These are phyloP conservation scores for Elymus sibiricus DNA, from an alignment of 176 grass and related monocot genomes.

Conservation along the genomic window DNA sequence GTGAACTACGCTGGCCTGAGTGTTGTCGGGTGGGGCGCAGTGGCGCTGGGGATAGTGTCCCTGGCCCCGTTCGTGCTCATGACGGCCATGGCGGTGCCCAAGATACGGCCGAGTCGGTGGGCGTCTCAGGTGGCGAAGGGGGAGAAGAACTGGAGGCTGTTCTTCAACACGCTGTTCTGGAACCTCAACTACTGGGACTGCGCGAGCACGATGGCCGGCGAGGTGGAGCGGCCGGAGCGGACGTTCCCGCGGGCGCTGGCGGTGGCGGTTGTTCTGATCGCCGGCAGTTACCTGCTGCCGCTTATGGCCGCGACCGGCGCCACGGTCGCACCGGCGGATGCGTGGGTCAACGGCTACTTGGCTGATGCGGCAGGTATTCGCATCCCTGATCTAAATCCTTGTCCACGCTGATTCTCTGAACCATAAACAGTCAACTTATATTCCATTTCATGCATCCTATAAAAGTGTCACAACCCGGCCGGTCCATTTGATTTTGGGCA, in stretches of 20 bases:
- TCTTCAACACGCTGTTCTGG: conserved; percentile 88
- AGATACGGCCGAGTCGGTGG: conserved; percentile 47
- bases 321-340: conserved; percentile 32
- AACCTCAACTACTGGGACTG: conserved; percentile 89
- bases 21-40: conserved; percentile 61
- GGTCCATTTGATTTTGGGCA: too few relatives aligned
- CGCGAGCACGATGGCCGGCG: conserved; percentile 73
- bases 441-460: too few relatives aligned
- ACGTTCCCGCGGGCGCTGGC: conserved; percentile 69
- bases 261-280: conserved; percentile 42
- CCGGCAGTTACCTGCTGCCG: conserved; percentile 62
- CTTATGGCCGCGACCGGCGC: conserved; percentile 69
- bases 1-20: conserved; percentile 66
- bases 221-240: conserved; percentile 56
- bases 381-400: too few relatives aligned
- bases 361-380: conserved; percentile 54
- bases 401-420: too few relatives aligned
- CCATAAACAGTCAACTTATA: too few relatives aligned
- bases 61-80: conserved; percentile 67
- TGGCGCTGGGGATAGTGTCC: conserved; percentile 49
- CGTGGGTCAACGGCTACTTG: conserved; percentile 66
- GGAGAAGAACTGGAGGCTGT: conserved; percentile 54
- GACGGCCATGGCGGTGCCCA: conserved; percentile 53
- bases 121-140: background rate
- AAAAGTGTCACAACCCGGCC: too few relatives aligned